Evolutionary conservation across 371 early-diverging fungal genomes (phyloP).

Genomic region (Mucor mucedo): DNA sequence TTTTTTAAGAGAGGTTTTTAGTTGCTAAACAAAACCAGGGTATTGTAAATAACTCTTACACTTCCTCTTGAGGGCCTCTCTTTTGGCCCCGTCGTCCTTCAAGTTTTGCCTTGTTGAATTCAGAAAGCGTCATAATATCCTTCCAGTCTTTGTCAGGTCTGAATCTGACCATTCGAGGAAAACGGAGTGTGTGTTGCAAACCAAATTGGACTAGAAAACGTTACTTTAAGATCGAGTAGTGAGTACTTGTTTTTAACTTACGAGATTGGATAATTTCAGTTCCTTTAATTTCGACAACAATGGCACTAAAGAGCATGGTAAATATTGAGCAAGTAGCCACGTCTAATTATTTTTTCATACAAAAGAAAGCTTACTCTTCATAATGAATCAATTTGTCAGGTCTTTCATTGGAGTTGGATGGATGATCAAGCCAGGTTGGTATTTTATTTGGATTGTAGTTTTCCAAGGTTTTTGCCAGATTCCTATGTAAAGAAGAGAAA

Average conservation of each 20-base stretch:
- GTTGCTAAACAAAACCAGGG: too few species aligned
- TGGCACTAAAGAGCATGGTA: constrained; percentile 36
- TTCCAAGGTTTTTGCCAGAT: constrained; percentile 11
- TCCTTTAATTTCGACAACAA: constrained; percentile 74
- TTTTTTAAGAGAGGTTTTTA: too few species aligned
- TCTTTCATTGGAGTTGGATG: constrained; percentile 59
- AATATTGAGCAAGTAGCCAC: background rate
- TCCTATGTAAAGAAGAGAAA: background rate
- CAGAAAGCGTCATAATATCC: constrained; percentile 52
- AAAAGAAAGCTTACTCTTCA: constrained; percentile 40
- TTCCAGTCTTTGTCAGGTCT: constrained; percentile 70
- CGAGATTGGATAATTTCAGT: constrained; percentile 57
- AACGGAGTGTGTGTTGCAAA: constrained; percentile 70
- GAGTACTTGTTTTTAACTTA: background rate
- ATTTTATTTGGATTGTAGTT: constrained; percentile 49
- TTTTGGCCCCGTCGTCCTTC: constrained; percentile 22
- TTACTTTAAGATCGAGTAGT: background rate
- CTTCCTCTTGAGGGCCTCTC: background rate
- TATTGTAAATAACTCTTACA: background rate
- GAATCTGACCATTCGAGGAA: constrained; percentile 71
- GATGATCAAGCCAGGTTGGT: constrained; percentile 67
- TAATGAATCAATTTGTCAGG: constrained; percentile 71
- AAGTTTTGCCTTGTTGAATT: constrained; percentile 15
- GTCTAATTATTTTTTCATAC: background rate
- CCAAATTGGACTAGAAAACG: constrained; percentile 52